Percentiles rank a stretch among this genome's conserved stretches.
Conservation (phyloP, 2,329 filamentous ascomycete genomes). For the Cladosporium halotolerans region DNA sequence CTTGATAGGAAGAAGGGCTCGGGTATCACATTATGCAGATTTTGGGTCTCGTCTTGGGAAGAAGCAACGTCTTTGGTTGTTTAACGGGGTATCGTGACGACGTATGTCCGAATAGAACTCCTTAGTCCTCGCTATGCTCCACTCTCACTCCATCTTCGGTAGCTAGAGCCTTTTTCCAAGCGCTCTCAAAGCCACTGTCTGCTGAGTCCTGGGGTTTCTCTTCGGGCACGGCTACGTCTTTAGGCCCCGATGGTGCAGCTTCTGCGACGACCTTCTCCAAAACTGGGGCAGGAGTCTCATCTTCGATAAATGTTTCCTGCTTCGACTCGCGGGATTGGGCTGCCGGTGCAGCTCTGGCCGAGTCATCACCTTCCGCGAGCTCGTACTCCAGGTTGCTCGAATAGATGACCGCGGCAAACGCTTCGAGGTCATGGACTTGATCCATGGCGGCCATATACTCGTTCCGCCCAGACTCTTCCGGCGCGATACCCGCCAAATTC, state of each 20-base stretch:
- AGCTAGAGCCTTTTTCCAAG: constrained; percentile 61
- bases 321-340: background rate
- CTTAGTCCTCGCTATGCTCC: background rate
- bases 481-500: constrained; percentile 23
- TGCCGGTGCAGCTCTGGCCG: background rate
- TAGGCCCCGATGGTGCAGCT: background rate
- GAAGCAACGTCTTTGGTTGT: background rate
- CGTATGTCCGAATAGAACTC: background rate
- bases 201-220: constrained; percentile 27
- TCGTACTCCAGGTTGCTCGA: constrained; percentile 67
- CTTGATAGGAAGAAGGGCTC: too few species aligned
- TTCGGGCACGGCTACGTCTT: constrained; percentile 3
- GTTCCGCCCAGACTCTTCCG: constrained; percentile 34
- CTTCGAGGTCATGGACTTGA: constrained; percentile 66
- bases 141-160: constrained; percentile 32
- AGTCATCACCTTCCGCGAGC: constrained; percentile 29
- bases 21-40: too few species aligned
- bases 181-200: constrained; percentile 58
- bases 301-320: constrained; percentile 12
- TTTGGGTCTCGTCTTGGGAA: background rate
- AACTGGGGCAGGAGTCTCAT: constrained; percentile 3
- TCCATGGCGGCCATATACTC: constrained; percentile 62
- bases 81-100: constrained; percentile 2
- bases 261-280: background rate
- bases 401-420: constrained; percentile 81